Evolutionary conservation across 2,329 filamentous ascomycete species (phyloP).

Genomic region (Canariomyces notabilis): DNA sequence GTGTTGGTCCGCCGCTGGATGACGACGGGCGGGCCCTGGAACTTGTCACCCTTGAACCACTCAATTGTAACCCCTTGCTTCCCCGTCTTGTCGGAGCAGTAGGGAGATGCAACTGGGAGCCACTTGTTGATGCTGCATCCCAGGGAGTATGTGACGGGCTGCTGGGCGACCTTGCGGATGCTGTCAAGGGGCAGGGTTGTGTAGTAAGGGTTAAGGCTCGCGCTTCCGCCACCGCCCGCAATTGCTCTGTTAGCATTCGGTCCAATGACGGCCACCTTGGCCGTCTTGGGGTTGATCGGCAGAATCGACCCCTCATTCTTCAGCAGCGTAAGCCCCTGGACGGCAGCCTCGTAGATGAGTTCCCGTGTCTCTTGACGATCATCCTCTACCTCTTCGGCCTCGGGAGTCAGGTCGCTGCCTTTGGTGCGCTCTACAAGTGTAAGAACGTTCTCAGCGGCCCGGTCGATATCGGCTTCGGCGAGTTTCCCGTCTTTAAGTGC

Average conservation of each 20-base stretch:
- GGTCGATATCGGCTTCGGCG: slow-evolving; percentile 46
- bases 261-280: slow-evolving; percentile 61
- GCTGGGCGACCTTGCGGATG: slow-evolving; percentile 49
- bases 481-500: slow-evolving; percentile 47
- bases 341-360: slow-evolving; percentile 56
- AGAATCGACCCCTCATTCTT: slow-evolving; percentile 59
- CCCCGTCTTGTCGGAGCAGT: slow-evolving; percentile 52
- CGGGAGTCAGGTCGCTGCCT: slow-evolving; percentile 52
- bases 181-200: slow-evolving; percentile 60
- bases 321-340: slow-evolving; percentile 58
- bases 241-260: slow-evolving; percentile 64
- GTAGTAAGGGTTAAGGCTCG: slow-evolving; percentile 65
- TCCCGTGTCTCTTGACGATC: slow-evolving; percentile 52
- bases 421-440: slow-evolving; percentile 57
- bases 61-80: slow-evolving; percentile 59
- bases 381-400: slow-evolving; percentile 53
- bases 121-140: slow-evolving; percentile 62
- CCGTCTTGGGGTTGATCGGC: slow-evolving; percentile 50
- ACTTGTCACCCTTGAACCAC: slow-evolving; percentile 60
- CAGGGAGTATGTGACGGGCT: slow-evolving; percentile 54
- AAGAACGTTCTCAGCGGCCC: slow-evolving; percentile 55
- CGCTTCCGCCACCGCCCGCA: slow-evolving; percentile 63
- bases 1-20: slow-evolving; percentile 58
- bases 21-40: slow-evolving; percentile 52
- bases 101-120: slow-evolving; percentile 57